Percentiles rank a stretch among this genome's conserved stretches.
Evolutionary conservation across 2,329 filamentous ascomycete genomes (phyloP).

Genomic region (Endocalyx cinctus): DNA sequence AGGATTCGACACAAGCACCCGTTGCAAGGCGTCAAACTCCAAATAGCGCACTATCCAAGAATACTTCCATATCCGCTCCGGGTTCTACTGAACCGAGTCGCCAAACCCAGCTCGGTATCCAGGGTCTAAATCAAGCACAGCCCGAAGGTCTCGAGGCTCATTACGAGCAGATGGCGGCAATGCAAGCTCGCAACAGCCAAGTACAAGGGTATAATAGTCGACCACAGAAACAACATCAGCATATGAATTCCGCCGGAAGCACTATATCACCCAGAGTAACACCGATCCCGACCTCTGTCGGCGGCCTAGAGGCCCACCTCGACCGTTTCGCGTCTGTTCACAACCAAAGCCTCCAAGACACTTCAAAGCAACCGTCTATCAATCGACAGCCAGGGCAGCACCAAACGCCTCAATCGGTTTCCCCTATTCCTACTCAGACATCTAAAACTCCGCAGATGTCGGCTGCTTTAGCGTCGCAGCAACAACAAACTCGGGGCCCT

Average conservation of each 20-base stretch:
- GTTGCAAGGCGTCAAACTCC: constrained; percentile 19
- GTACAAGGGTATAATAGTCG: constrained; percentile 20
- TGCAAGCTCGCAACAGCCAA: constrained; percentile 21
- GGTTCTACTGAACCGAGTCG: constrained; percentile 13
- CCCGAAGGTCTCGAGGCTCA: constrained; percentile 25
- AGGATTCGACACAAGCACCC: constrained; percentile 18
- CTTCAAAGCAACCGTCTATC: constrained; percentile 14
- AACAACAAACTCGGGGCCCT: constrained; percentile 20
- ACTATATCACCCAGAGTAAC: constrained; percentile 15
- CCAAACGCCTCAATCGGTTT: constrained; percentile 19
- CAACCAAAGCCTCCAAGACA: constrained; percentile 22
- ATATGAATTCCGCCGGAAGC: constrained; percentile 16
- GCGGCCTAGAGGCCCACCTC: constrained; percentile 25
- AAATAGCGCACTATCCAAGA: constrained; percentile 17
- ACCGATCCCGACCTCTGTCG: constrained; percentile 13
- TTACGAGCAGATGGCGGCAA: constrained; percentile 19
- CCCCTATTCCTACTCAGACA: constrained; percentile 22
- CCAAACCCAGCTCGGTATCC: constrained; percentile 12
- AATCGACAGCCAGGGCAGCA: constrained; percentile 23
- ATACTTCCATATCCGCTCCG: constrained; percentile 11
- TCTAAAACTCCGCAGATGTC: constrained; percentile 25
- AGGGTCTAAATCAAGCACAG: constrained; percentile 14
- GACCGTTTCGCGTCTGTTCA: constrained; percentile 23
- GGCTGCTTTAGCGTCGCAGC: constrained; percentile 20
- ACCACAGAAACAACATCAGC: constrained; percentile 20